phyloP scores from a whole-genome alignment of 208 protist genomes.

The Trypanosoma avium region DNA sequence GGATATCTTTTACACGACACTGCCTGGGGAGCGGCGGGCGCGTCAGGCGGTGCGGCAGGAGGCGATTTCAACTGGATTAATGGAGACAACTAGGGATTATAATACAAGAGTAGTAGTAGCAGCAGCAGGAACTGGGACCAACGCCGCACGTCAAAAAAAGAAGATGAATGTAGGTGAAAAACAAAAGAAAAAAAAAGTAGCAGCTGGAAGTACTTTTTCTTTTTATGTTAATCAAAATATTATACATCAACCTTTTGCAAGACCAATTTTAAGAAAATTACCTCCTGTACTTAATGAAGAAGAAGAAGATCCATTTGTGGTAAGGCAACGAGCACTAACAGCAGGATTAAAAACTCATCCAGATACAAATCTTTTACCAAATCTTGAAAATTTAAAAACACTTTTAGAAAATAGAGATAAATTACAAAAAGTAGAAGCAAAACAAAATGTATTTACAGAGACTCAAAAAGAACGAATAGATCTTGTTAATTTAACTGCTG shows the following conservation, averaged over 20 bases:
- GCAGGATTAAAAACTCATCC: background rate
- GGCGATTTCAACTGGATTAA: background rate
- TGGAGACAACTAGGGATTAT: background rate
- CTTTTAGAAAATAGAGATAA: slow-evolving; percentile 27
- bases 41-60: background rate
- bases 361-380: background rate
- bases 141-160: slow-evolving; percentile 2
- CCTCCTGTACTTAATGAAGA: background rate
- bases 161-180: background rate
- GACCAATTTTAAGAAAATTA: slow-evolving; percentile 9
- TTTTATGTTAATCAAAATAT: slow-evolving; percentile 28
- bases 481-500: slow-evolving; percentile 5
- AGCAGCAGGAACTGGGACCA: background rate
- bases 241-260: slow-evolving; percentile 19
- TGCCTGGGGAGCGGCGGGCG: slow-evolving; percentile 11
- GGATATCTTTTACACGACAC: slow-evolving; percentile 78
- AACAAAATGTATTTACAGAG: slow-evolving; percentile 20
- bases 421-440: slow-evolving; percentile 13
- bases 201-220: slow-evolving; percentile 16
- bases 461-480: slow-evolving; percentile 20
- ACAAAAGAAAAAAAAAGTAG: slow-evolving; percentile 8
- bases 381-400: slow-evolving; percentile 8
- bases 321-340: slow-evolving; percentile 20
- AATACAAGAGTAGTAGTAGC: too few relatives aligned
- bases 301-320: slow-evolving; percentile 18